Base-by-base conservation (phyloP, 345 rosid species). In the Eucalyptus microcorys region DNA sequence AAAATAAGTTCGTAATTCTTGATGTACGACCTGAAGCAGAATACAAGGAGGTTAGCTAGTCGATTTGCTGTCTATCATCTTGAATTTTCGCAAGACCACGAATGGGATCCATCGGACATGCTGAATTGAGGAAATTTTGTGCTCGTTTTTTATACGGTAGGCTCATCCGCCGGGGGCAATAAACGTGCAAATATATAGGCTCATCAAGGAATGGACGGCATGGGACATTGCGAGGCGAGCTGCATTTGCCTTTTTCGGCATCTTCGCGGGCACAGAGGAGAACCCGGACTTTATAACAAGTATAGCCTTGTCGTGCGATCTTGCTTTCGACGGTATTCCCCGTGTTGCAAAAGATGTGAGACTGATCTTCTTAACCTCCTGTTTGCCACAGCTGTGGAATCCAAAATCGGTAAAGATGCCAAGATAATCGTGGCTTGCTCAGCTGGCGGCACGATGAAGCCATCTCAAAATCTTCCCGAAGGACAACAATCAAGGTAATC, bases 171-270 rank as follows among this genome's bases (percentile, higher is more conserved):
- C 97, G 0, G 99, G 97, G 87, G 99, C 99, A 53, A 94, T 96
- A 87, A 98, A 97, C 89, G 95, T 96, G 90, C 98, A 98, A 92
- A 94, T 98, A 89, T 98, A 98, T 86, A 96, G 99, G 90, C 96
- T 98, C 50, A 98, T 98, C 91, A 95, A 95, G 92, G 99, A 98
- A 89, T 97, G 99, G 99, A 98, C 99, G 14, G 93, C 99, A 49
- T 98, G 99, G 99, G 99, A 98, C 92, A 98, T 98, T 45, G 98
- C 98, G 47, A 95, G 99, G 81, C 97, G 99, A 64, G 98, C 97
- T 87, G 99, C 98, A 49, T 98, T 98, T 89, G 99, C 99, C 26
- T 96, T 98, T 92, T 97, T 97, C 4, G 99, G 99, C 93, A 98
- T 98, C 91, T 97, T 98, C 87, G 91, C 98, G 17, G 99, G 99